Base-by-base conservation (phyloP, 2,329 filamentous ascomycete species). In the Massarina eburnea region DNA sequence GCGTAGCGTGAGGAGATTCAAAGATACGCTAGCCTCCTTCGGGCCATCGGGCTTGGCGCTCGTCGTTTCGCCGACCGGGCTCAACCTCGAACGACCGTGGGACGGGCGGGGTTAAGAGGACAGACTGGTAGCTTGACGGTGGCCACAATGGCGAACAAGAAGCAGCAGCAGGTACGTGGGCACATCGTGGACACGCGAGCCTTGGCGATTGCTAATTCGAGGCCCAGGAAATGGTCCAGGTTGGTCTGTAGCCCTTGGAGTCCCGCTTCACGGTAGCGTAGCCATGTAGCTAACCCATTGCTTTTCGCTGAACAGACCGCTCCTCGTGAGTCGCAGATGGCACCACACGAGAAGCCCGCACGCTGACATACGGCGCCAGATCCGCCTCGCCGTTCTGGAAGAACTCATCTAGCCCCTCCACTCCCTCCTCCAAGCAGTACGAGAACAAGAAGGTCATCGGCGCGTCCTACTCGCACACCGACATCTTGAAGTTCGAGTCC, bases 191-290 rank as follows among this genome's bases (percentile, higher is more conserved):
- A 18, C 27, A 19, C 14, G 14, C n/a, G n/a, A n/a, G 17, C 21
- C 24, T 29, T 18, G 42, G 32, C 27, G 17, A 49, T 39, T 51
- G 52, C 64, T 67, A 49, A 68, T 51, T 45, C 48, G 3, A 17
- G 10, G 24, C 39, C 6, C 78, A 97, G 90, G 94, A 99, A 81
- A 99, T 99, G 94, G 89, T 96, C 61, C 92, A 99, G 87, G 91
- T 99, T 79, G 92, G 94, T 97, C 86, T 80, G 85, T 87, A 68
- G 55, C 61, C 15, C 60, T 58, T 52, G 55, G 49, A 49, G 52
- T 49, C 9, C n/a, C 34, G 34, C 35, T n/a, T 24, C 6, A 26
- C 12, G 24, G 7, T 41, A 49, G 41, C 54, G 49, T 52, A 55
- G 51, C 61, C 59, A 59, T 53, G 39, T 38, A 52, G 70, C 72